These are phyloP conservation scores for Tricholoma sp. DNA, from an alignment of 768 basidiomycete species.

Conservation along the genomic window DNA sequence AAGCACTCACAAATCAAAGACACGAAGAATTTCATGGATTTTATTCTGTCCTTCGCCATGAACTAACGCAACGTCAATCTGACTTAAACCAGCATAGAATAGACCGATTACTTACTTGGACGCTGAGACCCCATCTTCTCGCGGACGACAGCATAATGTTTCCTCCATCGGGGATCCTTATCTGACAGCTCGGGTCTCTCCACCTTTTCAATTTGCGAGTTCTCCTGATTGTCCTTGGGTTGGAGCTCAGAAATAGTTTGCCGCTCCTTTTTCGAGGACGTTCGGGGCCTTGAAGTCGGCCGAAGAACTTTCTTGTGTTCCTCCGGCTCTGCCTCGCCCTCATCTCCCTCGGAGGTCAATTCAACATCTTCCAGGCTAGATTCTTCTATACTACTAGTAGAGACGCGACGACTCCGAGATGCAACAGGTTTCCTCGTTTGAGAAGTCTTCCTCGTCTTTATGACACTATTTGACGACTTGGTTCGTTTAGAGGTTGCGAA, in stretches of 20 bases:
- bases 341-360: conserved; percentile 18
- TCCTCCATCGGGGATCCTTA: conserved; percentile 48
- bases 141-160: conserved; percentile 42
- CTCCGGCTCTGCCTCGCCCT: conserved; percentile 8
- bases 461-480: conserved; percentile 20
- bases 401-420: conserved; percentile 6
- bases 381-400: conserved; percentile 16
- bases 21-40: conserved; percentile 67
- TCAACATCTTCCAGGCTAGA: conserved; percentile 22
- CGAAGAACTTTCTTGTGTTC: not conserved
- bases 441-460: conserved; percentile 18
- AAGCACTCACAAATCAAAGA: conserved; percentile 65
- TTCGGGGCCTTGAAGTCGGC: not conserved
- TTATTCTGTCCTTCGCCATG: conserved; percentile 57
- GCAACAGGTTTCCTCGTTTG: conserved; percentile 10
- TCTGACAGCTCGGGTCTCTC: conserved; percentile 36
- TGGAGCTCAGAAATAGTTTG: not conserved
- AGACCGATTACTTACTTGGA: conserved; percentile 51
- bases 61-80: conserved; percentile 37
- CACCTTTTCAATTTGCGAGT: conserved; percentile 8
- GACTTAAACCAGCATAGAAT: conserved; percentile 2
- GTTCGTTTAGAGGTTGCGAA: conserved; percentile 46
- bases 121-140: conserved; percentile 49
- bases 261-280: conserved; percentile 1
- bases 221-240: conserved; percentile 7